Conservation (phyloP, 2,329 filamentous ascomycete species). For the Colletotrichum euphorbiae region DNA sequence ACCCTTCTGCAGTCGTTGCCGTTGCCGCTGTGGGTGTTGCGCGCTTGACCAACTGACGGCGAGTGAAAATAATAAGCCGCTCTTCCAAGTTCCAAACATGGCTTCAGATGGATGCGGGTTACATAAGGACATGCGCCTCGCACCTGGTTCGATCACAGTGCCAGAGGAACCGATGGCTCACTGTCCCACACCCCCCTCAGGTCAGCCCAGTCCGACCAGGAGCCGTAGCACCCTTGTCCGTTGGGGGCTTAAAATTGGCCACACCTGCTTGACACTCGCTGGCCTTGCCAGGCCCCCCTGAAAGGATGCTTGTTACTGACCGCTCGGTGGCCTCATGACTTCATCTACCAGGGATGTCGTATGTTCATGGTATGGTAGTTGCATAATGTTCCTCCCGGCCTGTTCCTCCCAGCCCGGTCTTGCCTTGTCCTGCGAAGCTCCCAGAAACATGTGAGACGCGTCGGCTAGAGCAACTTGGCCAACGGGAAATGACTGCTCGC, state of each 20-base stretch:
- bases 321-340: constrained; percentile 36
- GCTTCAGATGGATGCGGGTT: constrained; percentile 19
- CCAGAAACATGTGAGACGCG: constrained; percentile 35
- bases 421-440: constrained; percentile 17
- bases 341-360: constrained; percentile 32
- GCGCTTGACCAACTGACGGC: constrained; percentile 18
- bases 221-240: constrained; percentile 11
- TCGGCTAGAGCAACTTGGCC: constrained; percentile 29
- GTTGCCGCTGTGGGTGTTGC: constrained; percentile 26
- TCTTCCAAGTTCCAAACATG: constrained; percentile 12
- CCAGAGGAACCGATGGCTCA: background rate
- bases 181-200: constrained; percentile 11
- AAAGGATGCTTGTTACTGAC: constrained; percentile 30
- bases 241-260: constrained; percentile 37
- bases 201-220: constrained; percentile 14
- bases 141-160: constrained; percentile 23
- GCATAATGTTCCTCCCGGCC: constrained; percentile 24
- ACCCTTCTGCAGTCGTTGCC: constrained; percentile 13
- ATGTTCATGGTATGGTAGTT: constrained; percentile 9
- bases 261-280: constrained; percentile 23
- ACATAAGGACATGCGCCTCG: constrained; percentile 30
- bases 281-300: constrained; percentile 17
- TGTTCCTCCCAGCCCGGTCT: constrained; percentile 13
- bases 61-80: constrained; percentile 34
- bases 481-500: constrained; percentile 27